Evolutionary conservation across 2,329 filamentous ascomycete genomes (phyloP).

Genomic region (Neobulgaria alba): DNA sequence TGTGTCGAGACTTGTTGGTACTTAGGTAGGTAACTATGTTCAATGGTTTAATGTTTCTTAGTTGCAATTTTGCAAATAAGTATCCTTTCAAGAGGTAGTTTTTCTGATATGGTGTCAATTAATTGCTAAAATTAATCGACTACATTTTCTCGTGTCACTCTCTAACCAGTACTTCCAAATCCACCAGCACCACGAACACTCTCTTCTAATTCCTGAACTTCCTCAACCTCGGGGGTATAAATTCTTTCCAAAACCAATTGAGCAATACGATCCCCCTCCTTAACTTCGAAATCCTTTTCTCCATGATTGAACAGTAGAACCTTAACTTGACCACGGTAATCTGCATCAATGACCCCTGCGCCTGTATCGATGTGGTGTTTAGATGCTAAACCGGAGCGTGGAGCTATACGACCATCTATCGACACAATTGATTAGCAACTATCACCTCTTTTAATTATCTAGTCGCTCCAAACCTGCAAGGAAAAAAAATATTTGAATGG

Average conservation of each 20-base stretch:
- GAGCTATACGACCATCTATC: constrained; percentile 81
- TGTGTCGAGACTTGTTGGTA: too few relatives aligned
- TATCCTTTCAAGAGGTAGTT: too few relatives aligned
- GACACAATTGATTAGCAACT: too few relatives aligned
- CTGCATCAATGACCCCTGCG: constrained; percentile 93
- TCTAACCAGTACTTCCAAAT: constrained; percentile 74
- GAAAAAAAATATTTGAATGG: constrained; percentile 4
- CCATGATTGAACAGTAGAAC: constrained; percentile 90
- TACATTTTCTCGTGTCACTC: too few relatives aligned
- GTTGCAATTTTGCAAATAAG: too few relatives aligned
- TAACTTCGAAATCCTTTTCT: constrained; percentile 72
- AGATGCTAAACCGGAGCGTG: constrained; percentile 79
- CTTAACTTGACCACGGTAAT: constrained; percentile 91
- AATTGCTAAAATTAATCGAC: too few relatives aligned
- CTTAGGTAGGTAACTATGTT: too few relatives aligned
- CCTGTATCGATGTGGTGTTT: constrained; percentile 97
- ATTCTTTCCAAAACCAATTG: constrained; percentile 93
- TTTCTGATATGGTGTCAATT: too few relatives aligned
- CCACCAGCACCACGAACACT: constrained; percentile 86
- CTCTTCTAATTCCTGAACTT: constrained; percentile 80
- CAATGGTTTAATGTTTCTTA: too few relatives aligned
- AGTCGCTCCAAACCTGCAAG: too few relatives aligned
- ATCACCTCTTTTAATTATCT: too few relatives aligned
- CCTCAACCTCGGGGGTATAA: constrained; percentile 84
- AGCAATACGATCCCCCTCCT: constrained; percentile 82